These are phyloP conservation scores for Arabidopsis arenosa DNA, from an alignment of 345 rosid genomes.

Conservation along the genomic window DNA sequence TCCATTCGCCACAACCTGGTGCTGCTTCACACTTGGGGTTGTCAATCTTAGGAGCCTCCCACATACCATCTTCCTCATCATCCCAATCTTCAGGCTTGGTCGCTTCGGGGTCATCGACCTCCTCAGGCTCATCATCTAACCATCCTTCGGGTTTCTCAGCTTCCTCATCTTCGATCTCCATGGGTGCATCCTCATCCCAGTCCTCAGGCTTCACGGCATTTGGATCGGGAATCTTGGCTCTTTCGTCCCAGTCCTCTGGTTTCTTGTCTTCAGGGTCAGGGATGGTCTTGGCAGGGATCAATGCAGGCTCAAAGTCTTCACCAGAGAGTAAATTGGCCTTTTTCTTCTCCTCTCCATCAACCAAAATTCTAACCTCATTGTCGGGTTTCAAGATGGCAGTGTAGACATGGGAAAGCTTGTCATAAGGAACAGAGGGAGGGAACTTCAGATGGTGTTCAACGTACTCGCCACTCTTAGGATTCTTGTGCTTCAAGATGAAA, in stretches of 20 bases:
- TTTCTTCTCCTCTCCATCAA: constrained; percentile 89
- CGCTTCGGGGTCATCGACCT: constrained; percentile 86
- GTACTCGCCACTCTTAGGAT: constrained; percentile 83
- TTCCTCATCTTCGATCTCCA: constrained; percentile 82
- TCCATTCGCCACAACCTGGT: constrained; percentile 94
- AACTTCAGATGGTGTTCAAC: constrained; percentile 81
- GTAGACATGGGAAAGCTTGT: constrained; percentile 83
- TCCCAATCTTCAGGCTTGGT: constrained; percentile 93
- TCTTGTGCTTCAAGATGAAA: constrained; percentile 86
- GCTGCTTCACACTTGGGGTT: constrained; percentile 77
- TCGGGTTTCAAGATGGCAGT: constrained; percentile 79
- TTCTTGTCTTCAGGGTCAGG: constrained; percentile 92
- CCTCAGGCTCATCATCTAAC: constrained; percentile 92
- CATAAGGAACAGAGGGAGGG: constrained; percentile 81
- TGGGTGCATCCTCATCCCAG: constrained; percentile 95
- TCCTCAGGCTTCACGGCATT: constrained; percentile 79
- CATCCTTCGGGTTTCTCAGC: constrained; percentile 93
- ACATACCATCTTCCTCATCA: constrained; percentile 93
- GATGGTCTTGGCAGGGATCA: constrained; percentile 78
- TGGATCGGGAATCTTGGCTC: constrained; percentile 78
- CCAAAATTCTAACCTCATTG: constrained; percentile 64
- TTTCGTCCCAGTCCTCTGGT: constrained; percentile 93
- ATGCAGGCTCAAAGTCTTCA: constrained; percentile 82
- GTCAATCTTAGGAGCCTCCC: constrained; percentile 87
- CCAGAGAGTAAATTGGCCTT: constrained; percentile 68